Conservation (phyloP, 2,329 filamentous ascomycete genomes). For the Phyllosticta paracitricarpa region DNA sequence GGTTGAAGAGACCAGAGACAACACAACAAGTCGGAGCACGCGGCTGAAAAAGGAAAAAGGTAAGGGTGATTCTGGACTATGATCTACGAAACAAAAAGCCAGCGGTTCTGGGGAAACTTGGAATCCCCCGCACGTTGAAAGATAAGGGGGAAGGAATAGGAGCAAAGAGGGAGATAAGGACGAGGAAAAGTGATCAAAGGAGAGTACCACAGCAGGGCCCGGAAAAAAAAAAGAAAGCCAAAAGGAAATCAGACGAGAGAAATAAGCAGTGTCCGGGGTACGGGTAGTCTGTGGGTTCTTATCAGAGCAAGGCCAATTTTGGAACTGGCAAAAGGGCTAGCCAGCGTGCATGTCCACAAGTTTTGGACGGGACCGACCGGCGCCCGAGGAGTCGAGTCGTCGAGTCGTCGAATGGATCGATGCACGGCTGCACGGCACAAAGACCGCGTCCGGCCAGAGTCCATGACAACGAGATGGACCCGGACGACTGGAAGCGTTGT, state of each 20-base stretch:
- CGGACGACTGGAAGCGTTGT: background rate
- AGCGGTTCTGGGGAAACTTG: background rate
- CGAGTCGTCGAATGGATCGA: background rate
- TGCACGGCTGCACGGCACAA: background rate
- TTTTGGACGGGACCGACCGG: conserved; percentile 4
- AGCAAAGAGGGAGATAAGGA: conserved; percentile 14
- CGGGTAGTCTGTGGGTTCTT: background rate
- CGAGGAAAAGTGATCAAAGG: conserved; percentile 7
- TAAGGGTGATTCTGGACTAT: background rate
- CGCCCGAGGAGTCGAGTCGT: background rate
- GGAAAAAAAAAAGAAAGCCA: background rate
- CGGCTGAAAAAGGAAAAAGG: background rate
- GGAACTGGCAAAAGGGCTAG: conserved; percentile 4
- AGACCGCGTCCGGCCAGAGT: background rate
- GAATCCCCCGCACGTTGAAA: background rate
- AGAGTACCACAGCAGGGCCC: background rate
- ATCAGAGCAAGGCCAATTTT: conserved; percentile 9
- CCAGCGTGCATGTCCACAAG: background rate
- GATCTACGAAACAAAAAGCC: background rate
- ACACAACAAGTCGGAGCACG: background rate
- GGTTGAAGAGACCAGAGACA: background rate
- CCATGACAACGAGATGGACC: background rate
- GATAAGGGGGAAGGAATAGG: background rate
- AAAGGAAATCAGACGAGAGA: background rate
- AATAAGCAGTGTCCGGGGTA: conserved; percentile 1